phyloP scores from a whole-genome alignment of 257 asterid species.

The Petrea volubilis region DNA sequence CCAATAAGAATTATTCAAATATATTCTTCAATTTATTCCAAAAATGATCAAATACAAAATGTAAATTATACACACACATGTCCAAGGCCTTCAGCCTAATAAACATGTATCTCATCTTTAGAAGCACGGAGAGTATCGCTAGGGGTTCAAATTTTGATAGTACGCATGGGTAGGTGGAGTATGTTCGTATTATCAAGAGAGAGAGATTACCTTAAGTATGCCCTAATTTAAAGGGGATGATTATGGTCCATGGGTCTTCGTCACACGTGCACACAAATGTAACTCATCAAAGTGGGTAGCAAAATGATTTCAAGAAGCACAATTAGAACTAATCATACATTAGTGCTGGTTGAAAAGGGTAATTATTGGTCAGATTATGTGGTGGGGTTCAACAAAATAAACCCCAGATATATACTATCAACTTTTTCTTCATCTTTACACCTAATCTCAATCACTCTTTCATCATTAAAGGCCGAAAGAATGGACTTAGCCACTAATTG shows the following conservation, averaged over 20 bases:
- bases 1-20: no score
- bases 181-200: no score
- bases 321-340: conserved; percentile 9
- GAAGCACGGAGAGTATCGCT: no score
- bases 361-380: conserved; percentile 15
- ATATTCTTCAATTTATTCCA: no score
- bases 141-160: no score
- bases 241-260: conserved; percentile 10
- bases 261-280: not conserved
- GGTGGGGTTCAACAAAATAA: conserved; percentile 37
- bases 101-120: no score
- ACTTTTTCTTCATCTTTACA: conserved; percentile 20
- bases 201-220: no score
- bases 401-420: conserved; percentile 27
- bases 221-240: not conserved
- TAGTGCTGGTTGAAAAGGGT: conserved; percentile 20
- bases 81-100: no score
- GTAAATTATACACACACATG: no score
- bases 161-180: no score
- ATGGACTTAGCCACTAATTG: conserved; percentile 23
- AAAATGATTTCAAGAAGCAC: conserved; percentile 38
- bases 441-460: conserved; percentile 36
- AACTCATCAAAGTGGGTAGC: conserved; percentile 26
- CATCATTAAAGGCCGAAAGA: conserved; percentile 31
- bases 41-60: no score